Base-by-base conservation (phyloP, 2,329 filamentous ascomycete species). In the Pseudogymnoascus sp. region DNA sequence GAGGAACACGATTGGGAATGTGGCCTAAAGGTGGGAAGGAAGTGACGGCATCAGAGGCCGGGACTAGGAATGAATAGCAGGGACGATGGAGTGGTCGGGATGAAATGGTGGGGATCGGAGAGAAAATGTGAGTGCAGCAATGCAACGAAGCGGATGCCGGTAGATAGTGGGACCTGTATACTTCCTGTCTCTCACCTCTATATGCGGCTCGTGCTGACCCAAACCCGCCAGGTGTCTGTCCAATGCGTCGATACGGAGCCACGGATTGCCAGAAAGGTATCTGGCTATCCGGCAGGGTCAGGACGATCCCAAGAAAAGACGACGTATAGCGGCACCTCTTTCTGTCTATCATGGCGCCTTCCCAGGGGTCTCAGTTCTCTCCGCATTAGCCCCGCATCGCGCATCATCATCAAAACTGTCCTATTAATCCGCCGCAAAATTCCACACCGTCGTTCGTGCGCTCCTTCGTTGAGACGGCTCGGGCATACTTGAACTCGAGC, bases 81-180 rank as follows among this genome's bases (percentile, higher is more conserved):
- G 45, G 45, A 51, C 16, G 23, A 51, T 29, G 45, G 45, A 29
- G 23, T 51, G 45, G 45, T 51, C 45, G 23, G 45, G 14, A 51
- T 51, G 6, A 26, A n/a, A 51, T 51, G 45, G 45, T 51, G 45
- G 45, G 45, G 45, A 51, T 51, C 45, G 23, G 45, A 51, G 23
- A 51, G 12, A 51, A 51, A 51, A 51, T 51, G 45, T 51, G 45
- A 51, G 23, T 51, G 23, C 45, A 51, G 45, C 45, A 51, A 51
- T 51, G 45, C 23, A 51, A 10, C 3, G 45, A 51, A 51, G 45
- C 45, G 45, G 45, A 51, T 51, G 45, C 45, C 45, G 45, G 45
- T 51, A 51, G 23, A 51, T 51, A 51, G 45, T 51, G 45, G 40
- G 23, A 29, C 45, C 45, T 51, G 45, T 51, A 51, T 51, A 51